Evolutionary conservation across 1,139 yeast genomes (phyloP).

Genomic region (Magnusiomyces sp.): DNA sequence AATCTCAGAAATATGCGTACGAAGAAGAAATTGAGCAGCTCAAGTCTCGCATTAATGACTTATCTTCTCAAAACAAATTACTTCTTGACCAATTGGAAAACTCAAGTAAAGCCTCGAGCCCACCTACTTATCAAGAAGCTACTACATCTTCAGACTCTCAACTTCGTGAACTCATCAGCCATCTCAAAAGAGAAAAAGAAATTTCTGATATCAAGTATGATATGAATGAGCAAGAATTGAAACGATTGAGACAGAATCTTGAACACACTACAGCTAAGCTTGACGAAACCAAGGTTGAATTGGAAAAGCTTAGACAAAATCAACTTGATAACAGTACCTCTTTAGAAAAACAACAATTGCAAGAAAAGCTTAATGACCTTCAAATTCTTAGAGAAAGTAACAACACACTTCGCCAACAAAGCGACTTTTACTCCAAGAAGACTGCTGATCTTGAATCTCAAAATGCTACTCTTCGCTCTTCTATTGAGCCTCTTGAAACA

Average conservation of each 20-base stretch:
- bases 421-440: slow-evolving; percentile 28
- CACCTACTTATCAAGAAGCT: slow-evolving; percentile 12
- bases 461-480: slow-evolving; percentile 28
- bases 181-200: slow-evolving; percentile 72
- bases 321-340: slow-evolving; percentile 36
- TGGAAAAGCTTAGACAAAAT: slow-evolving; percentile 33
- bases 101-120: slow-evolving; percentile 7
- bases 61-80: slow-evolving; percentile 57
- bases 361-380: slow-evolving; percentile 58
- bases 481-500: slow-evolving; percentile 32
- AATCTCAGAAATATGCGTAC: slow-evolving; percentile 34
- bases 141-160: slow-evolving; percentile 29
- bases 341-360: slow-evolving; percentile 45
- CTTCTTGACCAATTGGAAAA: slow-evolving; percentile 63
- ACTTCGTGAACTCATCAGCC: slow-evolving; percentile 49
- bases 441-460: slow-evolving; percentile 31
- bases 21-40: slow-evolving; percentile 48
- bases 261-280: slow-evolving; percentile 27
- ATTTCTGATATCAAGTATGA: slow-evolving; percentile 53
- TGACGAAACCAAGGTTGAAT: slow-evolving; percentile 29
- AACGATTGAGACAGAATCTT: slow-evolving; percentile 36
- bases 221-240: slow-evolving; percentile 42
- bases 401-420: slow-evolving; percentile 53
- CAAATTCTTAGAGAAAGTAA: slow-evolving; percentile 70
- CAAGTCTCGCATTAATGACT: slow-evolving; percentile 40